These are phyloP conservation scores for Dacryopinax primogenitus DNA, from an alignment of 768 basidiomycete species.

Conservation along the genomic window DNA sequence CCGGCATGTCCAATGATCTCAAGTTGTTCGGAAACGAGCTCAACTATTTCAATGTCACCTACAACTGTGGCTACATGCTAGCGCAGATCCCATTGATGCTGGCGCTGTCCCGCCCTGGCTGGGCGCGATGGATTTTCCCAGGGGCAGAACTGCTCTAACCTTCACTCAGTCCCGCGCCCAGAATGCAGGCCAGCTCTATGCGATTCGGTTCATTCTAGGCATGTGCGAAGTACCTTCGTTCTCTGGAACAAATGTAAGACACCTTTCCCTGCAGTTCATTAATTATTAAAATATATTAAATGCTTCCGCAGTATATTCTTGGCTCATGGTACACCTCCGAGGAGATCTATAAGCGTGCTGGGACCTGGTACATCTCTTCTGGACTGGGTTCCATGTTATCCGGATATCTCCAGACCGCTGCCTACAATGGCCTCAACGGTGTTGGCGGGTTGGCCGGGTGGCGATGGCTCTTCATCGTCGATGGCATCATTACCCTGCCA, in stretches of 20 bases:
- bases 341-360: constrained; percentile 61
- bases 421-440: constrained; percentile 15
- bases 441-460: constrained; percentile 15
- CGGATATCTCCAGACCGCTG: constrained; percentile 16
- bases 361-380: constrained; percentile 39
- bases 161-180: background rate
- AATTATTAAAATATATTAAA: background rate
- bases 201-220: constrained; percentile 60
- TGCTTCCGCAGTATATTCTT: constrained; percentile 49
- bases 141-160: background rate
- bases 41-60: constrained; percentile 27
- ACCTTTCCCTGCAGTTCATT: background rate
- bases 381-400: constrained; percentile 8
- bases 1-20: constrained; percentile 63
- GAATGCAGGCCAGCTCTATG: constrained; percentile 32
- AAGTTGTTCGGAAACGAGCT: constrained; percentile 50
- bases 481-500: constrained; percentile 16
- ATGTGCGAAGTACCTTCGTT: constrained; percentile 64
- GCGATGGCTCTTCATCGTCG: constrained; percentile 18
- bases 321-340: constrained; percentile 60
- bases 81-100: background rate
- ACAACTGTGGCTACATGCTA: constrained; percentile 6
- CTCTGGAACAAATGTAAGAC: constrained; percentile 33
- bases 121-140: constrained; percentile 1
- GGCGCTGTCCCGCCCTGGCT: background rate